Conservation (phyloP, 805 yeast species). For the Saturnispora halmiae region DNA sequence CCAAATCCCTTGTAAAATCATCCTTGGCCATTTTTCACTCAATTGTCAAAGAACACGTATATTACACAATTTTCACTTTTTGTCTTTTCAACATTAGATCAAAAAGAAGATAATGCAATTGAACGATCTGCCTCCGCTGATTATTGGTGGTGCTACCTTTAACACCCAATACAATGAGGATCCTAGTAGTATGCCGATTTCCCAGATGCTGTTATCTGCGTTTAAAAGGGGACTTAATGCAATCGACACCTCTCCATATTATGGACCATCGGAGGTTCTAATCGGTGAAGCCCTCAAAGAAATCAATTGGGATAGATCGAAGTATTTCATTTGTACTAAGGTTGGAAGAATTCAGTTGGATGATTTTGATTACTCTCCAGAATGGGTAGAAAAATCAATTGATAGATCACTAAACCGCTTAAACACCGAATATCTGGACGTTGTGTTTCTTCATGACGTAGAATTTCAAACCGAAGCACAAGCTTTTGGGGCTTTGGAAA, state of each 20-base stretch:
- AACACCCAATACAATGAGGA: slow-evolving; percentile 69
- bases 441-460: slow-evolving; percentile 82
- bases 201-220: slow-evolving; percentile 48
- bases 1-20: slow-evolving; percentile 16
- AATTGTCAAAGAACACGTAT: not conserved
- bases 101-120: too few relatives aligned
- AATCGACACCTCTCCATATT: slow-evolving; percentile 87
- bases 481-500: slow-evolving; percentile 53
- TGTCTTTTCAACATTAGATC: too few relatives aligned
- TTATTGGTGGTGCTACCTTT: slow-evolving; percentile 86
- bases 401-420: slow-evolving; percentile 58
- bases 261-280: slow-evolving; percentile 76
- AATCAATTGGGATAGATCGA: slow-evolving; percentile 42
- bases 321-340: slow-evolving; percentile 69
- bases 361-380: slow-evolving; percentile 67
- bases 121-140: slow-evolving; percentile 42
- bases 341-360: slow-evolving; percentile 67
- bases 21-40: not conserved
- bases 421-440: slow-evolving; percentile 60
- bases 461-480: slow-evolving; percentile 60
- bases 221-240: slow-evolving; percentile 64
- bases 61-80: not conserved
- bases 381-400: slow-evolving; percentile 53
- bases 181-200: slow-evolving; percentile 52
- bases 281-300: slow-evolving; percentile 56